These are phyloP conservation scores for Afroboletus lepidellus DNA, from an alignment of 1,284 basidiomycete species.

Conservation along the genomic window DNA sequence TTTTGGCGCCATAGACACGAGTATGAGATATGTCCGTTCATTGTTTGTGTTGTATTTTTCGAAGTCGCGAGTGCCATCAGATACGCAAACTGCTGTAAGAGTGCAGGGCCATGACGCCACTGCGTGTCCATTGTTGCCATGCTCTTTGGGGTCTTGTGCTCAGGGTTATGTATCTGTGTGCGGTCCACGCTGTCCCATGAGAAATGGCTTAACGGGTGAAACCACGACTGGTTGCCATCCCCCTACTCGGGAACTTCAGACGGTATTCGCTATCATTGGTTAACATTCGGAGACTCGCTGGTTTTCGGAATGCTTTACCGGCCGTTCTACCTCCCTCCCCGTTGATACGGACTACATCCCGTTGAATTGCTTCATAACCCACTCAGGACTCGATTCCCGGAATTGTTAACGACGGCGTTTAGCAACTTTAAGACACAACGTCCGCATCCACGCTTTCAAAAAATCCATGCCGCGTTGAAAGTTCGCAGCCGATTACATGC, in stretches of 20 bases:
- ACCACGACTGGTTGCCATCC: not conserved
- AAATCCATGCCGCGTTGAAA: conserved; percentile 7
- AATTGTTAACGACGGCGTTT: conserved; percentile 21
- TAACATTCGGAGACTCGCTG: conserved; percentile 3
- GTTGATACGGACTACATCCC: conserved; percentile 7
- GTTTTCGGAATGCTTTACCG: conserved; percentile 4
- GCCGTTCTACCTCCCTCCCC: conserved; percentile 1
- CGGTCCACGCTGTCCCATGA: conserved; percentile 15
- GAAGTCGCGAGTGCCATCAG: no score
- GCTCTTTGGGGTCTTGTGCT: conserved; percentile 9
- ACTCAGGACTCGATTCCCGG: conserved; percentile 1
- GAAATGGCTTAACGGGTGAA: conserved; percentile 15
- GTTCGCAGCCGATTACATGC: conserved; percentile 21
- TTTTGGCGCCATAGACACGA: no score
- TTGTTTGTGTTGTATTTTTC: no score
- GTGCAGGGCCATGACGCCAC: conserved; percentile 25
- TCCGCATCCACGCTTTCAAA: conserved; percentile 6
- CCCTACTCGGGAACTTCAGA: not conserved
- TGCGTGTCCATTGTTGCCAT: conserved; percentile 23
- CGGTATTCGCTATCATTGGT: not conserved
- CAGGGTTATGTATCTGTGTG: conserved; percentile 26
- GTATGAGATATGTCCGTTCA: no score
- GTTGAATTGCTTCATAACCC: conserved; percentile 10
- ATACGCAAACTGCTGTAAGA: no score
- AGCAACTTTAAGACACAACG: conserved; percentile 1